Evolutionary conservation across 2,329 filamentous ascomycete species (phyloP), one percentile per base, ranked within the genome.

Genomic region (Verticillium dahliae): DNA sequence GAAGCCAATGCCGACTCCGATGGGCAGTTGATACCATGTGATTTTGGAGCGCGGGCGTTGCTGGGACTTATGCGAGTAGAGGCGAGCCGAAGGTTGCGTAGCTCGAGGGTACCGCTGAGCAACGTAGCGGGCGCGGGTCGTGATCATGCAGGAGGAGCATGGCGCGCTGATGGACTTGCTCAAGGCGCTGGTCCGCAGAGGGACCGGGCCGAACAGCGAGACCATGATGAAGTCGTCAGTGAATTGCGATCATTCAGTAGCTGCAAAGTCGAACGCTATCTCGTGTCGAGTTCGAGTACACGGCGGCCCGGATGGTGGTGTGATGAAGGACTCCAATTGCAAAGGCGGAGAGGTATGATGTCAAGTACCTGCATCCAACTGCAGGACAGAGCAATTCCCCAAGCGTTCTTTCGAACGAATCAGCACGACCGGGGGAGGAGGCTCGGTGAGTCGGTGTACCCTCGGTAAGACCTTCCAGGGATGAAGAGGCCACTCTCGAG

Each of bases 21-120:
- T 85, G 27, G 93, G 93, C 67, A 97, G 96, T 56, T 90, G 91
- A 75, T 92, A 91, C 93, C 93, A 97, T 78, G 90, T 86, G 64
- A 95, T 82, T 74, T 81, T 85, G 65, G 78, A 80, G 62, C 77
- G 76, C 41, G 76, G 80, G 65, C 78, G 74, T 64, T 77, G 77
- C 61, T 78, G 77, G 52, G 79, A 75, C 62, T 74, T 72, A 61
- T 76, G 76, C 57, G 79, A 80, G 60, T 73, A 76, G 57, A 68
- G 65, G 37, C 72, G 74, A 31, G 72, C 68, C 65, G 57, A 69
- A 52, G 52, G 60, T 67, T 68, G 18, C 65, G 68, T 58, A 67
- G 57, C 14, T 58, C 67, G 54, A 63, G 56, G 18, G 45, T 52
- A 52, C 11, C 18, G 45, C 18, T 22, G 45, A 7, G 18, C 45